Base-by-base conservation (phyloP, 345 rosid genomes). In the Clausena lansium region DNA sequence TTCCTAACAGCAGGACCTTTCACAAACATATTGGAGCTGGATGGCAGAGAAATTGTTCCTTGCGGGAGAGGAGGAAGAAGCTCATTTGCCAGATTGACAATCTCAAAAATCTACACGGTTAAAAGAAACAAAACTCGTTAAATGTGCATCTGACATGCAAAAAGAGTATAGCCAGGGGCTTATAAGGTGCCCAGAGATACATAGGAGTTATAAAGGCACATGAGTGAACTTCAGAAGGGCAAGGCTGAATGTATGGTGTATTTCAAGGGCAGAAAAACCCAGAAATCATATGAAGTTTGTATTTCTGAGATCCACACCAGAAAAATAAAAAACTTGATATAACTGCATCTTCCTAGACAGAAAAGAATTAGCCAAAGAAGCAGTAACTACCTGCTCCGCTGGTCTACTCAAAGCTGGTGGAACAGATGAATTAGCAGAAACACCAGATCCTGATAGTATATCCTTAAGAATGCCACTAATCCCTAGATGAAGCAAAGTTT, bases 31-130 rank as follows among this genome's bases (percentile, higher is more conserved):
- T 85, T 91, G 50, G 94, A 78, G 83, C 91, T 89, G 69, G 88
- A 78, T 82, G 99, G 99, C 75, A 97, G 93, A 73, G 98, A 80
- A 57, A 97, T 92, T 41, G 93, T 86, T 79, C 99, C 99, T 82
- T 91, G 92, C 33, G 98, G 99, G 80, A 97, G 81, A 10, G 93
- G 97, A 55, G 99, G 99, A 50, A 97, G 98, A 84, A 97, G 98
- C 88, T 97, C 99, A 84, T 97, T 97, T 77, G 98, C 98, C 50
- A 97, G 87, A 86, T 92, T 94, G 86, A 97, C 99, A 84, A 97
- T 94, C 93, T 97, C 99, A 87, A 93, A 97, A 73, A 97, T 92
- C 99, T 97, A 82, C n/a, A 67, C 55, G 9, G 33, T 5, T 6
- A 76, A 66, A 33, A 66, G 4, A 25, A 76, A 24, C 20, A 47